Base-by-base conservation (phyloP, 225 moss, liverwort and hornwort species). In the Asterella californica region DNA sequence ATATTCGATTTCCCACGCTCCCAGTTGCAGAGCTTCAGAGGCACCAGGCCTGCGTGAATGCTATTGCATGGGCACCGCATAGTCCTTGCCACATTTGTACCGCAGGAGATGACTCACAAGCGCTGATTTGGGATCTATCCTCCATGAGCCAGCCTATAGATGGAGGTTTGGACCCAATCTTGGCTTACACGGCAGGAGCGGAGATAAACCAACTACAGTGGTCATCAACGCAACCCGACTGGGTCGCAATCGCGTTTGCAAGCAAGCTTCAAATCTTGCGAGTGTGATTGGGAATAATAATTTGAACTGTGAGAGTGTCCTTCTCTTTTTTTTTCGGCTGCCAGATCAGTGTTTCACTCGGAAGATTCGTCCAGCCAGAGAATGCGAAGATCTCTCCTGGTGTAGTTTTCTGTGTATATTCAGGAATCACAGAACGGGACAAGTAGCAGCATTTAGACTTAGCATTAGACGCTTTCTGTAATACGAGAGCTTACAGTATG, bases 201-300 rank as follows among this genome's bases (percentile, higher is more conserved):
- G 94, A 92, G 86, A 94, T 94, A 69, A 92, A 94, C 81, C 94
- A 94, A 86, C 88, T 94, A 70, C 92, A 94, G 81, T 94, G 94
- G 94, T 94, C 94, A 15, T 90, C 94, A 57, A 91, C 92, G 49
- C 94, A 92, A 79, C 91, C 94, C 57, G 94, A 94, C 69, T 94
- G 94, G 94, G 90, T 94, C 65, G 92, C 94, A 4, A 92, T 94
- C 74, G 92, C 94, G 42, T 94, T 92, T 79, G 75, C 92, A 59
- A 91, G 10, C 83, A 94, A 91, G 79, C 92, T 94, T 34, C 94
- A 94, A 82, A 92, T 94, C 81, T 79, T 94, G 50, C 89, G 94
- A 76, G 91, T 94, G 74, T 94, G 86, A 92, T 72, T 48, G 21
- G 34, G 63, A 11, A 68, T 3, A 4, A 14, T 36, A 4, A 37